Conservation (phyloP, 257 asterid genomes). For the Cordia subcordata region DNA sequence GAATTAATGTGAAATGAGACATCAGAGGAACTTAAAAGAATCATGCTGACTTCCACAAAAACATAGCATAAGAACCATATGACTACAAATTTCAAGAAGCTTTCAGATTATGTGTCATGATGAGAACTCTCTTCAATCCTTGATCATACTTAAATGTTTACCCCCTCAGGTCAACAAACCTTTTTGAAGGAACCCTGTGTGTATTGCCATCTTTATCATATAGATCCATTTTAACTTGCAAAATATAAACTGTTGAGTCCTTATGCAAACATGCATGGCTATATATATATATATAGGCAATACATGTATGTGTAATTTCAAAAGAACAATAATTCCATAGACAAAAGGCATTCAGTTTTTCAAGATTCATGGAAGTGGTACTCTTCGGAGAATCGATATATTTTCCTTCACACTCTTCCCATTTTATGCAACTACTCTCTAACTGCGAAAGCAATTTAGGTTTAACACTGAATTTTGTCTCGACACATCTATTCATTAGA, state of each 20-base stretch:
- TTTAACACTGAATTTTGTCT: neutral
- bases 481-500: no score
- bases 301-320: neutral
- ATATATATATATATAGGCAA: neutral
- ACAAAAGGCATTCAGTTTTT: neutral
- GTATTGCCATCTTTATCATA: neutral
- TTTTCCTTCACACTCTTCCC: neutral
- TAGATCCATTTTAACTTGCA: conserved; percentile 10
- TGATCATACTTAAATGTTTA: no score
- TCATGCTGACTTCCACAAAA: neutral
- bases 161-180: conserved; percentile 4
- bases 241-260: neutral
- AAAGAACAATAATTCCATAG: neutral
- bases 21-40: neutral
- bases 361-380: neutral
- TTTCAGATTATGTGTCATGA: no score
- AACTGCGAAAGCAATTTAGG: conserved; percentile 1
- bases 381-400: neutral
- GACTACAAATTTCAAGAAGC: no score
- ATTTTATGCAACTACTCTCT: conserved; percentile 6
- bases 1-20: no score
- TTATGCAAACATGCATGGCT: neutral
- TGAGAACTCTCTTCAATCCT: no score
- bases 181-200: conserved; percentile 9
- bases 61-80: no score